Conservation (phyloP, 2,329 filamentous ascomycete genomes). For the Claviceps africana region DNA sequence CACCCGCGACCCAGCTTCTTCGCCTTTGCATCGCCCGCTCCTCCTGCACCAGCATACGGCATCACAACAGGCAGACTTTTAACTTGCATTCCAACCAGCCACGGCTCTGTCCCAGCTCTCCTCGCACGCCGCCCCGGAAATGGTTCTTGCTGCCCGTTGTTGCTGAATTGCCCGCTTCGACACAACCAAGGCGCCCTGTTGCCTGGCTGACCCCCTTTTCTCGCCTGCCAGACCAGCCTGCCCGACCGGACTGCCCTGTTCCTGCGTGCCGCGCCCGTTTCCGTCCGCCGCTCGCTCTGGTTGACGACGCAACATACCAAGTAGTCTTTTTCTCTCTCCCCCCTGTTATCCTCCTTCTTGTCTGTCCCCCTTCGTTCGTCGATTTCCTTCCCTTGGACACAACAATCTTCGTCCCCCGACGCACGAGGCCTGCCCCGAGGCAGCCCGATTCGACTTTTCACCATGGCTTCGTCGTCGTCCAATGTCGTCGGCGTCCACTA, state of each 20-base stretch:
- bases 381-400: neutral
- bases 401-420: conserved; percentile 3
- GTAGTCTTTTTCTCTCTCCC: neutral
- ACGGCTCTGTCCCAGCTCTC: neutral
- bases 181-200: conserved; percentile 1
- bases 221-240: neutral
- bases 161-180: conserved; percentile 8
- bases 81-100: conserved; percentile 2
- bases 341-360: neutral
- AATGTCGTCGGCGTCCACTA: conserved; percentile 99
- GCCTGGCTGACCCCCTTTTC: conserved; percentile 3
- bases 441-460: conserved; percentile 11
- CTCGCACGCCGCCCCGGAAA: conserved; percentile 7
- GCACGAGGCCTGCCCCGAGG: conserved; percentile 4
- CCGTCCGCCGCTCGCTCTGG: conserved; percentile 4
- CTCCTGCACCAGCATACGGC: conserved; percentile 2
- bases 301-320: conserved; percentile 4
- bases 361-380: neutral
- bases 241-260: conserved; percentile 6
- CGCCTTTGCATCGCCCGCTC: conserved; percentile 2
- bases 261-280: conserved; percentile 5
- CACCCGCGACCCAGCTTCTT: conserved; percentile 4
- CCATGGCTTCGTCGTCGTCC: conserved; percentile 77
- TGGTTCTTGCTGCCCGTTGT: conserved; percentile 10
- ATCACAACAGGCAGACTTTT: conserved; percentile 5